Conservation (phyloP, 768 basidiomycete genomes). For the Rhizopogon vinicolor region DNA sequence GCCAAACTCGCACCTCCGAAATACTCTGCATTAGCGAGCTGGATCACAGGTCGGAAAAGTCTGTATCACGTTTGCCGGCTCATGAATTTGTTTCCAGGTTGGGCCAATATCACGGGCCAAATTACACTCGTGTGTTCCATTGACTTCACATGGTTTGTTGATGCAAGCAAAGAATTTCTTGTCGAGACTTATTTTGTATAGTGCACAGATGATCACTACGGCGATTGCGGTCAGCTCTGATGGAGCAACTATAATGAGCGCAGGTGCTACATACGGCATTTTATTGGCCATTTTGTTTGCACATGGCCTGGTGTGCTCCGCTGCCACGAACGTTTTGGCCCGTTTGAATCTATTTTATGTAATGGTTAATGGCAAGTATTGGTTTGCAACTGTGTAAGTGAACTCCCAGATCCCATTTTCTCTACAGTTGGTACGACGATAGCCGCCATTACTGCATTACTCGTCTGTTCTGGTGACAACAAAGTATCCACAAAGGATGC, state of each 20-base stretch:
- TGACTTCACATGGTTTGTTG: conserved; percentile 59
- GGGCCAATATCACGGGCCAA: conserved; percentile 74
- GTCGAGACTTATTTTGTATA: conserved; percentile 12
- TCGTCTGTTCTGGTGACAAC: conserved; percentile 50
- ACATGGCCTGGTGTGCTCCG: conserved; percentile 71
- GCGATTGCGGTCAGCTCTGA: conserved; percentile 60
- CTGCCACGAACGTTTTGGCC: conserved; percentile 60
- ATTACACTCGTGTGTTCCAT: conserved; percentile 69
- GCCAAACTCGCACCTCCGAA: conserved; percentile 65
- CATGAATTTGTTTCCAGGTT: conserved; percentile 42
- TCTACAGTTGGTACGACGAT: conserved; percentile 56
- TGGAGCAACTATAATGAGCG: conserved; percentile 44
- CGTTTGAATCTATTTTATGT: conserved; percentile 70
- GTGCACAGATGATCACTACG: conserved; percentile 75
- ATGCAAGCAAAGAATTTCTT: not conserved
- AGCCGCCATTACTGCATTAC: conserved; percentile 55
- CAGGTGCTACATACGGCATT: conserved; percentile 66
- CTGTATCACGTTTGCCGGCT: not conserved
- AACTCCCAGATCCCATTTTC: conserved; percentile 1
- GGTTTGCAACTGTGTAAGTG: not conserved
- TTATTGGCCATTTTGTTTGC: conserved; percentile 56
- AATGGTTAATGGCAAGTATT: conserved; percentile 50
- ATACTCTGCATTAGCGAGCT: conserved; percentile 59
- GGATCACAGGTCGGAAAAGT: conserved; percentile 43
- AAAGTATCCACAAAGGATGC: conserved; percentile 66